Conservation (phyloP, 257 asterid species). For the Haberlea rhodopensis region DNA sequence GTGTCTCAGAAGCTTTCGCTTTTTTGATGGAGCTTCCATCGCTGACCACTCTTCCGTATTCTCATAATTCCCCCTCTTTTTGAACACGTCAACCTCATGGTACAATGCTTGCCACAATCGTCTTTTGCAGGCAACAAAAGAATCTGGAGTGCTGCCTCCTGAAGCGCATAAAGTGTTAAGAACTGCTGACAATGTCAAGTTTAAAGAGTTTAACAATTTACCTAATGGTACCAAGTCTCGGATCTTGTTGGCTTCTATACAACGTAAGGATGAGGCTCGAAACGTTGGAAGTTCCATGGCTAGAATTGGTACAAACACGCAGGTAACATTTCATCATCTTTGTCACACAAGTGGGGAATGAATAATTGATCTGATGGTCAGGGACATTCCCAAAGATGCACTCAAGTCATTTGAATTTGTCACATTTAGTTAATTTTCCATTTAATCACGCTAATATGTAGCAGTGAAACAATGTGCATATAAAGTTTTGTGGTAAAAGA, state of each 20-base stretch:
- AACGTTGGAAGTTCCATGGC: constrained; percentile 22
- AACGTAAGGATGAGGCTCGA: constrained; percentile 19
- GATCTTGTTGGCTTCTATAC: constrained; percentile 18
- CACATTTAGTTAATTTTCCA: constrained; percentile 26
- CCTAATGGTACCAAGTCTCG: constrained; percentile 26
- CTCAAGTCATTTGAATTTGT: constrained; percentile 11
- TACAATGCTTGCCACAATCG: constrained; percentile 7
- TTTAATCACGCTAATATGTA: background rate
- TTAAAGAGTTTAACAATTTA: constrained; percentile 21
- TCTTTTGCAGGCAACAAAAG: constrained; percentile 55
- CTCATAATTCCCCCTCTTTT: constrained; percentile 4
- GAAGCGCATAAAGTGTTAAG: constrained; percentile 42
- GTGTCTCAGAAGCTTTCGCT: background rate
- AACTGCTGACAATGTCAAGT: constrained; percentile 29
- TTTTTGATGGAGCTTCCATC: constrained; percentile 4
- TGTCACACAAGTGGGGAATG: constrained; percentile 26
- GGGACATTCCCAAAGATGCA: background rate
- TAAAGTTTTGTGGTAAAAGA: background rate
- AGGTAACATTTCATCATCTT: constrained; percentile 17
- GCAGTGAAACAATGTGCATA: background rate
- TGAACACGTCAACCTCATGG: constrained; percentile 1
- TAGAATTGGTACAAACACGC: constrained; percentile 9
- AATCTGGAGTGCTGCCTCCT: constrained; percentile 39
- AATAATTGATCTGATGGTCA: background rate
- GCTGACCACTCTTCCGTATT: constrained; percentile 18